A percentile compares a stretch with the other conserved stretches of the same genome.
Conservation (phyloP, 2,329 filamentous ascomycete genomes). For the Neonectria hederae region DNA sequence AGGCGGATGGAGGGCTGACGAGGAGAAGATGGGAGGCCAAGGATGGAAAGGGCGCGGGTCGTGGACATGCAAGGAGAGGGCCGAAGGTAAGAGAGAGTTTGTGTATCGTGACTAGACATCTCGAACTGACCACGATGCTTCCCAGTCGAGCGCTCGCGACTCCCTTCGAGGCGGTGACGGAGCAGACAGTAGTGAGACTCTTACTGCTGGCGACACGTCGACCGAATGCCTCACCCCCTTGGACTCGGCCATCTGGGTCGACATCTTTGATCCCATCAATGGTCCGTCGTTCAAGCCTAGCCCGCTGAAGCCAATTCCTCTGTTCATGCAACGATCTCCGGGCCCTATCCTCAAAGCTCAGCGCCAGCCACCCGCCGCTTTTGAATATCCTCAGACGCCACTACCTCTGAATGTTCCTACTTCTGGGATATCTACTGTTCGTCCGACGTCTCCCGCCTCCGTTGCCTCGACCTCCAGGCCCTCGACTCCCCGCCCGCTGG, state of each 20-base stretch:
- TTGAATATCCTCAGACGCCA: slow-evolving; percentile 28
- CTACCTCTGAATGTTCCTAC: slow-evolving; percentile 14
- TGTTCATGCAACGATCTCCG: slow-evolving; percentile 53
- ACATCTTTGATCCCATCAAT: slow-evolving; percentile 59
- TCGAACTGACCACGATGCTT: slow-evolving; percentile 12
- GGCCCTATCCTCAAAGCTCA: slow-evolving; percentile 24
- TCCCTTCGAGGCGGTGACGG: slow-evolving; percentile 6
- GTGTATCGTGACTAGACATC: too few relatives aligned
- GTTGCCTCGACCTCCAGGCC: neutral
- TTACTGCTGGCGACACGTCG: slow-evolving; percentile 1
- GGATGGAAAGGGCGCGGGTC: slow-evolving; percentile 25
- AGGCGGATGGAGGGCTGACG: slow-evolving; percentile 58
- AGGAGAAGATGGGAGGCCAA: slow-evolving; percentile 54
- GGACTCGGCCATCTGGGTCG: slow-evolving; percentile 58
- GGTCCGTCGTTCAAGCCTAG: slow-evolving; percentile 57
- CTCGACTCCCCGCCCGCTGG: neutral
- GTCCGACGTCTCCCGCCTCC: slow-evolving; percentile 3
- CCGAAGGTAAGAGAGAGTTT: slow-evolving; percentile 6
- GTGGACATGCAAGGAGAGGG: slow-evolving; percentile 1
- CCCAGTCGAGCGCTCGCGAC: slow-evolving; percentile 15
- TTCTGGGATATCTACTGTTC: slow-evolving; percentile 17
- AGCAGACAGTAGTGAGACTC: slow-evolving; percentile 19
- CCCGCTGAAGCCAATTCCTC: slow-evolving; percentile 61
- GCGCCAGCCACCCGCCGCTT: slow-evolving; percentile 16
- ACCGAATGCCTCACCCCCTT: slow-evolving; percentile 37